Evolutionary conservation across 2,329 filamentous ascomycete species (phyloP).

Genomic region (Drechslera avenae): DNA sequence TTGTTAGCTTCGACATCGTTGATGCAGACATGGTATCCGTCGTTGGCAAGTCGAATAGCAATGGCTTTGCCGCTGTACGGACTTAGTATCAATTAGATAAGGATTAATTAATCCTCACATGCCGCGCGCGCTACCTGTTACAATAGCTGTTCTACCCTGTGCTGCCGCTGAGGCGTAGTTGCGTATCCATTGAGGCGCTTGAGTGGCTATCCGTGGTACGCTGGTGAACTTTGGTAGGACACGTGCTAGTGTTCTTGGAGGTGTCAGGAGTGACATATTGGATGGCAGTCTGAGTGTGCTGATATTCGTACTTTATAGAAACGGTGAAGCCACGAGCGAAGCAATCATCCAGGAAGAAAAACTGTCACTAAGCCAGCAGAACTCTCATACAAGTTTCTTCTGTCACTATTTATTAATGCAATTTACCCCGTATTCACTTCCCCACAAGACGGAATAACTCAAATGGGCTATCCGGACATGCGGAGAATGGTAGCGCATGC

Average conservation of each 20-base stretch:
- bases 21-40: constrained; percentile 70
- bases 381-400: background rate
- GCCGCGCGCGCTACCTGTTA: constrained; percentile 47
- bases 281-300: too few relatives aligned
- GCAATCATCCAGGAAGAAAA: background rate
- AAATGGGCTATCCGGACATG: constrained; percentile 24
- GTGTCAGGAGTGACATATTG: constrained; percentile 31
- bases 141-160: constrained; percentile 43
- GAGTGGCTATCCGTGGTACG: constrained; percentile 18
- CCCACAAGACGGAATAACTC: constrained; percentile 4
- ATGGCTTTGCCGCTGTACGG: constrained; percentile 62
- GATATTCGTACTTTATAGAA: too few relatives aligned
- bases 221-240: constrained; percentile 19
- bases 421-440: constrained; percentile 13
- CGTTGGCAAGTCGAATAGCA: constrained; percentile 65
- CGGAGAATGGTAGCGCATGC: constrained; percentile 33
- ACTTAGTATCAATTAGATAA: constrained; percentile 2
- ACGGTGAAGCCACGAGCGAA: background rate
- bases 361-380: background rate
- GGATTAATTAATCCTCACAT: constrained; percentile 32
- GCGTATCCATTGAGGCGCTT: constrained; percentile 28
- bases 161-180: constrained; percentile 30
- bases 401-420: background rate
- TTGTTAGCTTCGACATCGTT: constrained; percentile 65
- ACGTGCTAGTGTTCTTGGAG: constrained; percentile 28